phyloP scores from a whole-genome alignment of 2,329 filamentous ascomycete genomes.

The Ascochyta koolunga region DNA sequence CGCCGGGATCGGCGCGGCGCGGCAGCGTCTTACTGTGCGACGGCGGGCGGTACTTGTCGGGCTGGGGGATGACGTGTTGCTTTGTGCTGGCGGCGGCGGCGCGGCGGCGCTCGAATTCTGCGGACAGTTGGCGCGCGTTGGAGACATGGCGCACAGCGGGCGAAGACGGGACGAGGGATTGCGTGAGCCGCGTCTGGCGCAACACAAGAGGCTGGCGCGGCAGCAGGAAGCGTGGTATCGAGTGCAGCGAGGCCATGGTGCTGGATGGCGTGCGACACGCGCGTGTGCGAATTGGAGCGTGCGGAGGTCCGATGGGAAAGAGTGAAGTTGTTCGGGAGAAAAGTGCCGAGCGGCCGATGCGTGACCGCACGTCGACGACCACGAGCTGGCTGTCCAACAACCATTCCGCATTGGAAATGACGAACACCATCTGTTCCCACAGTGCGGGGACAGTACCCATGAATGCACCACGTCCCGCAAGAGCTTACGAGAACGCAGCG shows the following conservation, averaged over 20 bases:
- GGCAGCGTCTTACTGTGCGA: conserved; percentile 77
- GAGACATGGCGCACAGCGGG: conserved; percentile 41
- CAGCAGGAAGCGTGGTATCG: conserved; percentile 45
- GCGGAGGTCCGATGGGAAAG: conserved; percentile 29
- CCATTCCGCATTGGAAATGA: too few species aligned
- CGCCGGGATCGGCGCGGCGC: conserved; percentile 56
- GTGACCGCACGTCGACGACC: neutral
- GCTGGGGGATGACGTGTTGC: conserved; percentile 73
- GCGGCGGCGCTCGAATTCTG: conserved; percentile 35
- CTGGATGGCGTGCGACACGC: conserved; percentile 5
- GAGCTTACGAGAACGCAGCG: too few species aligned
- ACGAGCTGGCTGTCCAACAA: neutral
- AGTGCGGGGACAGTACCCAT: too few species aligned
- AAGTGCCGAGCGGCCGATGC: conserved; percentile 6
- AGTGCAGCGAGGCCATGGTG: conserved; percentile 41
- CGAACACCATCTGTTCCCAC: too few species aligned
- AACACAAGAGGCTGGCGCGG: conserved; percentile 34
- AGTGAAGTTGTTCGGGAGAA: conserved; percentile 13
- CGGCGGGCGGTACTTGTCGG: conserved; percentile 86
- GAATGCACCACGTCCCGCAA: too few species aligned
- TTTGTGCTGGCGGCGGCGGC: conserved; percentile 41
- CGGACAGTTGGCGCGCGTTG: conserved; percentile 33
- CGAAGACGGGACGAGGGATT: conserved; percentile 16
- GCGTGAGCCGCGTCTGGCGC: conserved; percentile 25
- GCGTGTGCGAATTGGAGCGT: conserved; percentile 18